Evolutionary conservation across 768 basidiomycete species (phyloP).

Genomic region (Myochromella boudieri): DNA sequence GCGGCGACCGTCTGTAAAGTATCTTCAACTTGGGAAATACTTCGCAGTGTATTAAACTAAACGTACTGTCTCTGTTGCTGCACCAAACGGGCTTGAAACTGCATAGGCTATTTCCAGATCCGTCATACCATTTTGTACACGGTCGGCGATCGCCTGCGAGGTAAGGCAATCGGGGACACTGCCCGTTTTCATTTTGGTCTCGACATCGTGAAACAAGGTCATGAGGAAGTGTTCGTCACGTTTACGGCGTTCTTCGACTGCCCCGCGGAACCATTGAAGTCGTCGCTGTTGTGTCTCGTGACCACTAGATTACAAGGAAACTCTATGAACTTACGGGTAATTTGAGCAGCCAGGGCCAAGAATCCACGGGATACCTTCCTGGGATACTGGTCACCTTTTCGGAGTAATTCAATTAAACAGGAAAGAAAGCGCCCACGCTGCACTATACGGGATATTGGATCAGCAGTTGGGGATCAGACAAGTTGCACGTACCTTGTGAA

Average conservation of each 20-base stretch:
- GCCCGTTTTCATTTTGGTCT: slow-evolving; percentile 36
- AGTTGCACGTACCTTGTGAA: slow-evolving; percentile 22
- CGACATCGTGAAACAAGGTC: slow-evolving; percentile 40
- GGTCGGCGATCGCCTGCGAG: slow-evolving; percentile 31
- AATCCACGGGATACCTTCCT: slow-evolving; percentile 48
- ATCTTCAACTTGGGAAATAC: not conserved
- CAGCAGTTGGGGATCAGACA: no score
- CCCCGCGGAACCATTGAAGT: slow-evolving; percentile 44
- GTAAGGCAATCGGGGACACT: slow-evolving; percentile 39
- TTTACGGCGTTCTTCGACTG: slow-evolving; percentile 33
- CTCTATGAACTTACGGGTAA: slow-evolving; percentile 31
- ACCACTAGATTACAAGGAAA: no score
- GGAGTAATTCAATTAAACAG: no score
- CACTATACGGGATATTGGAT: no score
- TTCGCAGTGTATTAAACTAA: not conserved
- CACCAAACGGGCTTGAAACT: slow-evolving; percentile 44
- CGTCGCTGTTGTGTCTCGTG: slow-evolving; percentile 26
- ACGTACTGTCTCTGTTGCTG: slow-evolving; percentile 37
- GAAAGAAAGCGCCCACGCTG: no score
- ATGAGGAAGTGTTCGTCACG: slow-evolving; percentile 38
- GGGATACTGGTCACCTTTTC: slow-evolving; percentile 48
- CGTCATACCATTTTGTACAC: slow-evolving; percentile 35
- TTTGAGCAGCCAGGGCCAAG: slow-evolving; percentile 45
- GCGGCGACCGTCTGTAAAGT: slow-evolving; percentile 3
- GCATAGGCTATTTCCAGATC: slow-evolving; percentile 46